A percentile compares a stretch with the other conserved stretches of the same genome.
These are phyloP conservation scores for Plasmodium berghei DNA, from an alignment of 169 alveolate species.

Conservation along the genomic window DNA sequence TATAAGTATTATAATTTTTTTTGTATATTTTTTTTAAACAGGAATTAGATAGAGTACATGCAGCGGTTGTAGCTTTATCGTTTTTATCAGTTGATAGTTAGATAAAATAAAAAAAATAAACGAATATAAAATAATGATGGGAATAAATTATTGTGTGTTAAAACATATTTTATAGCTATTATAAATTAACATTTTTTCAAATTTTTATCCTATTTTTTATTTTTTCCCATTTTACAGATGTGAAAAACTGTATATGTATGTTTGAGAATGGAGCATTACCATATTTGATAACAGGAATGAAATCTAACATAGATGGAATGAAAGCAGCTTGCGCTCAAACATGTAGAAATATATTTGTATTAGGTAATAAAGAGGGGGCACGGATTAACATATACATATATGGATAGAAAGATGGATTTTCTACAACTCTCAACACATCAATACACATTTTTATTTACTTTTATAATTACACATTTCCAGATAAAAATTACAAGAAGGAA, in stretches of 20 bases:
- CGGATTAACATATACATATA: neutral
- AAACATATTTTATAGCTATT: neutral
- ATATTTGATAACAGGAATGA: conserved; percentile 89
- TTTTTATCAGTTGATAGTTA: conserved; percentile 91
- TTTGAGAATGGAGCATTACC: conserved; percentile 91
- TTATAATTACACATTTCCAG: conserved; percentile 55
- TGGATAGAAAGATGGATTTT: no score
- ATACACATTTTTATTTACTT: neutral
- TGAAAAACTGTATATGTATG: conserved; percentile 89
- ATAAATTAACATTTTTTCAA: no score
- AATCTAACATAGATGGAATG: conserved; percentile 89
- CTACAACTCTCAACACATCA: no score
- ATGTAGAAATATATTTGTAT: conserved; percentile 90
- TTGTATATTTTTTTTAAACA: conserved; percentile 4
- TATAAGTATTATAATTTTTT: neutral
- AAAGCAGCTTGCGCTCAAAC: conserved; percentile 94
- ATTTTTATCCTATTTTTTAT: neutral
- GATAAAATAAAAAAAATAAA: conserved; percentile 6
- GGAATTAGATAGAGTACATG: conserved; percentile 92
- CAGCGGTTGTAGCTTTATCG: conserved; percentile 93
- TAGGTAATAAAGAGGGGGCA: conserved; percentile 77
- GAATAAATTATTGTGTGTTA: neutral
- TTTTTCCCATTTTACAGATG: conserved; percentile 72
- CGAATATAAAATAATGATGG: neutral
- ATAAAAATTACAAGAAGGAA: conserved; percentile 87